These are phyloP conservation scores for Acanthamoeba rhysodes DNA, from an alignment of 208 protist species.

Conservation along the genomic window DNA sequence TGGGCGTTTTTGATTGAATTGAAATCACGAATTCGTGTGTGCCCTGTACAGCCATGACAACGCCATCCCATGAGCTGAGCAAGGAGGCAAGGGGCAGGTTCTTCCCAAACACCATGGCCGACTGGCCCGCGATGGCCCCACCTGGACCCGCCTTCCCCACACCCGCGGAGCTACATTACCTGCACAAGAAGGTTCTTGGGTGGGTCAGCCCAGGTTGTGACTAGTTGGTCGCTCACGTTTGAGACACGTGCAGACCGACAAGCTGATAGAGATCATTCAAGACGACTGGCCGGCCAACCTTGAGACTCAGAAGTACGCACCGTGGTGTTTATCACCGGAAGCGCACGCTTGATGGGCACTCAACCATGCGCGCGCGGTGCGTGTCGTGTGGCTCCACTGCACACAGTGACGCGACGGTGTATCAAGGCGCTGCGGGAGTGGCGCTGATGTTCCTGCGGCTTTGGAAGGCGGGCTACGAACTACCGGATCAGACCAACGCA, in stretches of 20 bases:
- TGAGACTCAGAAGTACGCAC: background rate
- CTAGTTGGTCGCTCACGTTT: background rate
- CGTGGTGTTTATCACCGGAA: too few species aligned
- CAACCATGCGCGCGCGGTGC: background rate
- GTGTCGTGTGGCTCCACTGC: background rate
- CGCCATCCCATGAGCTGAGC: background rate
- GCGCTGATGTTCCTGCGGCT: constrained; percentile 44
- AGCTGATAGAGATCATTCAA: constrained; percentile 44
- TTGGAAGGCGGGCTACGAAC: background rate
- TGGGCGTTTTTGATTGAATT: background rate
- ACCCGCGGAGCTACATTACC: background rate
- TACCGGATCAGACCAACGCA: constrained; percentile 17
- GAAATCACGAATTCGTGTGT: background rate
- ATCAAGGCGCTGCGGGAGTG: constrained; percentile 12
- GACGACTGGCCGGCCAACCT: constrained; percentile 52
- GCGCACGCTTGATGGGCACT: background rate
- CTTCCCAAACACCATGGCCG: background rate
- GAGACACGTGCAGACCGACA: background rate
- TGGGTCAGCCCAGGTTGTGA: too few species aligned
- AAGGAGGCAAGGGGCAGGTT: background rate
- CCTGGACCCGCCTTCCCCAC: background rate
- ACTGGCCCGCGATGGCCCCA: background rate
- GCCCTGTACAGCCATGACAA: background rate
- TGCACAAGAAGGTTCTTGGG: constrained; percentile 37
- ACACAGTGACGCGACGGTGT: constrained; percentile 6